phyloP scores from a whole-genome alignment of 2,329 filamentous ascomycete species.

The Seiridium unicorne region DNA sequence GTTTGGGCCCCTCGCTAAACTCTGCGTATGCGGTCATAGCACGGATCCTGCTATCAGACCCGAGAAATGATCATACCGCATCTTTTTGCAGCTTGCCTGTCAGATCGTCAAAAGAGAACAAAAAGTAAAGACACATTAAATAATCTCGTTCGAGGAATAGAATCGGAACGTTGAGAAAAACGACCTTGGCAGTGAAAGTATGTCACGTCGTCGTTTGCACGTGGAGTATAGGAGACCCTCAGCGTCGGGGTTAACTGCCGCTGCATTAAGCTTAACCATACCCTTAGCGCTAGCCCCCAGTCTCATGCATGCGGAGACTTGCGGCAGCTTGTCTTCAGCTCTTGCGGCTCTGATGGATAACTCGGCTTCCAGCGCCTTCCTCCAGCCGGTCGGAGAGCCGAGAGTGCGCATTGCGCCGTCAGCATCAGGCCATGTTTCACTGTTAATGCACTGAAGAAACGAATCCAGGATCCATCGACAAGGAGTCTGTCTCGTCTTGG shows the following conservation, averaged over 20 bases:
- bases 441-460: slow-evolving; percentile 8
- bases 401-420: not conserved
- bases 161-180: no score
- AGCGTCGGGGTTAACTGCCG: not conserved
- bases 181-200: no score
- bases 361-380: not conserved
- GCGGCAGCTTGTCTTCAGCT: not conserved
- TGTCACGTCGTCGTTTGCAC: no score
- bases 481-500: slow-evolving; percentile 3
- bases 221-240: not conserved
- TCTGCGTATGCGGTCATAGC: slow-evolving; percentile 18
- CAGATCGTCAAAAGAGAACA: not conserved
- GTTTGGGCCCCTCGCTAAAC: slow-evolving; percentile 37
- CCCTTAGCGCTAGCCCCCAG: slow-evolving; percentile 1
- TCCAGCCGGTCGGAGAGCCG: not conserved
- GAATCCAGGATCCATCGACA: slow-evolving; percentile 1
- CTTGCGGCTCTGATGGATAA: not conserved
- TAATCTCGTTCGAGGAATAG: no score
- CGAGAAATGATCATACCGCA: no score
- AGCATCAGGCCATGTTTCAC: slow-evolving; percentile 8
- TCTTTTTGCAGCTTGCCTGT: not conserved
- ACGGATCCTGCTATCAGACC: not conserved
- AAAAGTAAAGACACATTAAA: not conserved
- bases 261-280: slow-evolving; percentile 7
- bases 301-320: slow-evolving; percentile 4